Conservation (phyloP, 73 alveolate species). For the Symbiodinium natans region DNA sequence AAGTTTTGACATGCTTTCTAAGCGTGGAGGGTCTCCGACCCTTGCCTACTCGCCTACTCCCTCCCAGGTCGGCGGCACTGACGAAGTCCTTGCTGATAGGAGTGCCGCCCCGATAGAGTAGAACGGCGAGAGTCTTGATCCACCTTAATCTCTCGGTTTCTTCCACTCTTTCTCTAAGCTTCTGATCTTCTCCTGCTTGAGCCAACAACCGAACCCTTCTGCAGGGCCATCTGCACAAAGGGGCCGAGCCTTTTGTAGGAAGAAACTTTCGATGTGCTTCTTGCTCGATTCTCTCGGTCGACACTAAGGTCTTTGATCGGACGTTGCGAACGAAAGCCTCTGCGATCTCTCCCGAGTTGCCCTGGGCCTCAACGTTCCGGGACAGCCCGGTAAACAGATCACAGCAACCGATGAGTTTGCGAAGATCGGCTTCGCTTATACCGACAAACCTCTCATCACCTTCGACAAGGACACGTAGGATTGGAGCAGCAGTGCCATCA, state of each 20-base stretch:
- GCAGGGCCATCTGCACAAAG: neutral
- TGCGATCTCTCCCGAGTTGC: neutral
- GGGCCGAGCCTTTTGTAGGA: neutral
- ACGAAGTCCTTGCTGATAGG: neutral
- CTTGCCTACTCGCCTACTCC: neutral
- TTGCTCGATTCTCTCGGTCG: neutral
- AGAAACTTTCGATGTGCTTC: neutral
- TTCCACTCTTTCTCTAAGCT: neutral
- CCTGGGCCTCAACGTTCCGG: no score
- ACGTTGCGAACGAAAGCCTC: neutral
- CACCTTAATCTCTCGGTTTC: neutral
- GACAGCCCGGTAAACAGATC: neutral
- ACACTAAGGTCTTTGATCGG: neutral
- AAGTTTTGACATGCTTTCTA: conserved; percentile 34
- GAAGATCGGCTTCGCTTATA: neutral
- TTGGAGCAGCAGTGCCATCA: neutral
- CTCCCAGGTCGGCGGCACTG: neutral
- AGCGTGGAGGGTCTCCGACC: conserved; percentile 4
- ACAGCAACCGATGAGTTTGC: neutral
- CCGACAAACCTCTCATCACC: neutral
- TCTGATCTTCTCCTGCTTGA: neutral
- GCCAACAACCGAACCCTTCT: neutral
- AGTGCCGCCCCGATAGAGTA: neutral
- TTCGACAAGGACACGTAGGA: neutral
- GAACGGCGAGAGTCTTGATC: neutral